These are phyloP conservation scores for Aspergillus taichungensis DNA, from an alignment of 495 filamentous ascomycete species.

Conservation along the genomic window DNA sequence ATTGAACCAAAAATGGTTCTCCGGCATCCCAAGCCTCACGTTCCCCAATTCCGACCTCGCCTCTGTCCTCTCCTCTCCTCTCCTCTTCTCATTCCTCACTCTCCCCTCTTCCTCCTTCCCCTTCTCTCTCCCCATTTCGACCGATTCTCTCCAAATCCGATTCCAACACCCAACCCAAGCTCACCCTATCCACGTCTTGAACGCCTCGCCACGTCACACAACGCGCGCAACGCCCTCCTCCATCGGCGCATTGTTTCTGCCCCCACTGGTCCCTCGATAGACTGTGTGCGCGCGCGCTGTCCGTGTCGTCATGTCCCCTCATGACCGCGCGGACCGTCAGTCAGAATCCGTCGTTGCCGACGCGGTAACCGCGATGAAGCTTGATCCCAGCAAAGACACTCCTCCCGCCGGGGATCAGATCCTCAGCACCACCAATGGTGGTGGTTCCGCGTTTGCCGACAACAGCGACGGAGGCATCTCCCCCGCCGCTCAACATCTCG, in stretches of 20 bases:
- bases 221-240: constrained; percentile 1
- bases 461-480: constrained; percentile 6
- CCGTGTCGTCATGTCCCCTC: constrained; percentile 40
- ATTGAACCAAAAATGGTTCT: constrained; percentile 2
- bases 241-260: constrained; percentile 1
- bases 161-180: not conserved
- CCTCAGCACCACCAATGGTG: constrained; percentile 15
- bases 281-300: constrained; percentile 21
- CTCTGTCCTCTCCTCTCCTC: constrained; percentile 8
- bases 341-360: constrained; percentile 26
- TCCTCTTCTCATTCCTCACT: not conserved
- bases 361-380: constrained; percentile 34
- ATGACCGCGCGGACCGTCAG: constrained; percentile 38
- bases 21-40: constrained; percentile 4
- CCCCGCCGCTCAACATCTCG: constrained; percentile 1
- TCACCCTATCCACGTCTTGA: not conserved
- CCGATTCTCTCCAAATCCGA: not conserved
- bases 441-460: constrained; percentile 8
- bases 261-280: constrained; percentile 10
- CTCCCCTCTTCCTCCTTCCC: constrained; percentile 1
- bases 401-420: not conserved
- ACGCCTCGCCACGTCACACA: constrained; percentile 2
- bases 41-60: constrained; percentile 7
- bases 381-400: constrained; percentile 17
- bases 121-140: constrained; percentile 1